Conservation (phyloP, 129 eudicot species). For the Ambrosia trifida region DNA sequence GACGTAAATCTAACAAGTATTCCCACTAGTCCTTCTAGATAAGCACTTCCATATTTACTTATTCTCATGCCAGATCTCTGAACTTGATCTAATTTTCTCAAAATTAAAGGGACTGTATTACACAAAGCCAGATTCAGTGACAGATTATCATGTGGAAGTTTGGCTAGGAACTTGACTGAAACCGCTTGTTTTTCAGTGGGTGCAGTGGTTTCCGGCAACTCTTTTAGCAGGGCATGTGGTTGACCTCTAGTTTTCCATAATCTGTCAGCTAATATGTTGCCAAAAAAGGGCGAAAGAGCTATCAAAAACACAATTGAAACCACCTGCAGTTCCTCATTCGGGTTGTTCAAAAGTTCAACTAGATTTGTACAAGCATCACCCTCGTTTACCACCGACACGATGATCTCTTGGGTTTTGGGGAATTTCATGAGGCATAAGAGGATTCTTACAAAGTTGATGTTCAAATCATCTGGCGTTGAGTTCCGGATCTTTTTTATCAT, state of each 20-base stretch:
- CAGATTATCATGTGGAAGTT: constrained; percentile 75
- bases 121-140: constrained; percentile 56
- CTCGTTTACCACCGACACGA: constrained; percentile 51
- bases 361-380: constrained; percentile 52
- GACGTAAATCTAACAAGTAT: constrained; percentile 64
- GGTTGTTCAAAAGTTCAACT: constrained; percentile 49
- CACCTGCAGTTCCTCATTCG: constrained; percentile 56
- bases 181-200: constrained; percentile 61
- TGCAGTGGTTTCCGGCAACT: constrained; percentile 33
- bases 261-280: constrained; percentile 55
- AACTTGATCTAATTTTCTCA: constrained; percentile 39
- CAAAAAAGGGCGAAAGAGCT: constrained; percentile 52
- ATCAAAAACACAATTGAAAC: constrained; percentile 46
- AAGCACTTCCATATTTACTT: constrained; percentile 53
- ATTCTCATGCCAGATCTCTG: constrained; percentile 46
- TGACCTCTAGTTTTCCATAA: constrained; percentile 66
- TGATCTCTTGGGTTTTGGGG: constrained; percentile 36
- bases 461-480: constrained; percentile 54
- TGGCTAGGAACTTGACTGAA: constrained; percentile 61
- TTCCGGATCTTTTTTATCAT: constrained; percentile 45
- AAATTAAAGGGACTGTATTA: constrained; percentile 38
- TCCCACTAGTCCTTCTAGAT: constrained; percentile 73
- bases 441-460: constrained; percentile 58
- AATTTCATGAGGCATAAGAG: constrained; percentile 51
- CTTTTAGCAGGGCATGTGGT: constrained; percentile 56